Base-by-base conservation (phyloP, 2,329 filamentous ascomycete genomes). In the Aspergillus ochraceoroseus region DNA sequence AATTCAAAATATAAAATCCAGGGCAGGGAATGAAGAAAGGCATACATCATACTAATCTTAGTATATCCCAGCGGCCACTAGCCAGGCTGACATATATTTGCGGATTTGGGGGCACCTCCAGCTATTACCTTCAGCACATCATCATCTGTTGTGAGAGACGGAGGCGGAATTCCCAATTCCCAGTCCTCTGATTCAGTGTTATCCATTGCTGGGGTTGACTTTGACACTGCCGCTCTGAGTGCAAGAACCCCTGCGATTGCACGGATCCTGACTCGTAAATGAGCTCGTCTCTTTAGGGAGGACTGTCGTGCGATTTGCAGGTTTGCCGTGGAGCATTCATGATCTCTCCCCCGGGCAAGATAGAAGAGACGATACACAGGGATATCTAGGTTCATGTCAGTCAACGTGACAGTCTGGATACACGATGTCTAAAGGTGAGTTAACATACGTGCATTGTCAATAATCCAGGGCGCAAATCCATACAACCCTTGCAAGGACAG, bases 211-310 rank as follows among this genome's bases (percentile, higher is more conserved):
- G 26, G 23, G 4, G 34, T 23, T 26, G 41, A 11, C 20, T 43
- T 43, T n/a, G 41, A 29, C 5, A 43, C 41, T 12, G 41, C 28
- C 5, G 41, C 41, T 5, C 41, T 29, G 5, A 43, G 19, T 5
- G 41, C 41, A 18, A 43, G 30, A 8, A 43, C 30, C 4, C 41
- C 34, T 4, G 34, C 41, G 17, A 43, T 43, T 7, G 35, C 41
- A 5, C 26, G 14, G 7, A 43, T 25, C 1, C 41, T 28, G 7
- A 43, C 41, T 17, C 35, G 18, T 13, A 43, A 18, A 31, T 43
- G 41, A 15, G 30, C 34, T 9, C 41, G 29, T 32, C 18, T 33
- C 19, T 38, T 38, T 2, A 20, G 27, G 22, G 41, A 29, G 7
- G 34, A 18, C 7, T 20, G 29, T 7, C 34, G 32, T 11, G 30